These are phyloP conservation scores for Neonectria faginata DNA, from an alignment of 2,329 filamentous ascomycete species.

Conservation along the genomic window DNA sequence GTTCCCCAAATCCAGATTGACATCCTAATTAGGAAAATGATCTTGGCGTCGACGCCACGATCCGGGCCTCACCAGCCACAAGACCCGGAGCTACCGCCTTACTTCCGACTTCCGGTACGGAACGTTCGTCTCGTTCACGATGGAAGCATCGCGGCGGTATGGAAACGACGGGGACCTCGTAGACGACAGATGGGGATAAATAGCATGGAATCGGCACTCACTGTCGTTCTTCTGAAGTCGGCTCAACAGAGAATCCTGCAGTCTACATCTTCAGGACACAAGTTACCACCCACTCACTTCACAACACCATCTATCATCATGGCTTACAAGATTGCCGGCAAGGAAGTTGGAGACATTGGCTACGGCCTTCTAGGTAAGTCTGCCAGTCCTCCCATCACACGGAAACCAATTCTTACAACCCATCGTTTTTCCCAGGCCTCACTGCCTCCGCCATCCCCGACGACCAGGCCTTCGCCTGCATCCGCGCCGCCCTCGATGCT, in stretches of 20 bases:
- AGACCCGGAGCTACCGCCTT: constrained; percentile 4
- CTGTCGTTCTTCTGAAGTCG: background rate
- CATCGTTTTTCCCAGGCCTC: constrained; percentile 29
- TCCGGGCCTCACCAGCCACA: constrained; percentile 5
- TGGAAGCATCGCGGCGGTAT: background rate
- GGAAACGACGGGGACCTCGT: background rate
- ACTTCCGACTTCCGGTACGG: background rate
- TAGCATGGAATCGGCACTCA: background rate
- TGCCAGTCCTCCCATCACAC: constrained; percentile 34
- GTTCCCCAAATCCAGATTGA: background rate
- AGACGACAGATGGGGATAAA: background rate
- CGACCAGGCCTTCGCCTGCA: constrained; percentile 61
- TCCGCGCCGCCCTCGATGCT: constrained; percentile 61
- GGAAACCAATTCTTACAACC: background rate
- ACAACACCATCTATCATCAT: constrained; percentile 29
- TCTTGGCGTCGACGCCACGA: constrained; percentile 12
- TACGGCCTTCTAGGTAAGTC: constrained; percentile 44
- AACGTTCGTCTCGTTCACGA: background rate
- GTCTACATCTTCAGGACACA: constrained; percentile 4
- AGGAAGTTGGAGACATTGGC: constrained; percentile 35
- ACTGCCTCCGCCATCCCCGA: constrained; percentile 37
- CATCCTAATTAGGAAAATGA: constrained; percentile 39
- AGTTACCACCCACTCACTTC: background rate
- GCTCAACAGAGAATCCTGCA: background rate
- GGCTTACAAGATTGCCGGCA: constrained; percentile 39